A percentile compares a stretch with the other conserved stretches of the same genome.
Conservation (phyloP, 352 stramenopile genomes). For the Pythium vanterpoolii region DNA sequence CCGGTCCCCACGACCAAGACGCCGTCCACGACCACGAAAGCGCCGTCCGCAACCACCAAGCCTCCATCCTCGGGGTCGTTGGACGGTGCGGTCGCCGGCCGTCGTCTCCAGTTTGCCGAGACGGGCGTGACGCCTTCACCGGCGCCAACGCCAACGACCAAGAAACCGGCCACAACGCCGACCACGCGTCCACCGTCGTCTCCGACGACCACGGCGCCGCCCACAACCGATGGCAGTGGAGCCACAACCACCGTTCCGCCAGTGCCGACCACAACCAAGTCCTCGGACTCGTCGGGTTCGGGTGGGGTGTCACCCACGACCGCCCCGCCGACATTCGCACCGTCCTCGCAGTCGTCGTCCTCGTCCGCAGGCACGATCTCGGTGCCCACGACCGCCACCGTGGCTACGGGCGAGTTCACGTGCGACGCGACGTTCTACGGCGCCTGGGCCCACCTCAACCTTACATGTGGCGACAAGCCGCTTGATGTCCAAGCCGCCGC, state of each 20-base stretch:
- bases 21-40: background rate
- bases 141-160: slow-evolving; percentile 22
- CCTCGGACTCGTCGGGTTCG: slow-evolving; percentile 14
- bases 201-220: slow-evolving; percentile 5
- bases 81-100: background rate
- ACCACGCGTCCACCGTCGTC: slow-evolving; percentile 19
- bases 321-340: background rate
- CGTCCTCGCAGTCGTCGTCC: slow-evolving; percentile 1
- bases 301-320: background rate
- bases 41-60: slow-evolving; percentile 7
- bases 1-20: background rate
- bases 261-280: slow-evolving; percentile 4
- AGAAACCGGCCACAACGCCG: slow-evolving; percentile 24
- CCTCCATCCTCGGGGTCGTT: slow-evolving; percentile 3
- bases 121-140: slow-evolving; percentile 7
- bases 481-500: slow-evolving; percentile 56
- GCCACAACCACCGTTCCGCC: background rate
- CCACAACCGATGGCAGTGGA: background rate
- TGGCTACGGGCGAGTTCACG: slow-evolving; percentile 49
- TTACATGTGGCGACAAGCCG: slow-evolving; percentile 46
- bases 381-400: slow-evolving; percentile 1
- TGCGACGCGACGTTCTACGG: slow-evolving; percentile 82
- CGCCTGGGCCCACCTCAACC: slow-evolving; percentile 58
- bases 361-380: background rate
- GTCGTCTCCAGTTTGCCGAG: slow-evolving; percentile 10